Evolutionary conservation across 495 filamentous ascomycete genomes (phyloP), one percentile per base, ranked within the genome.

Genomic region (Talaromyces proteolyticus): DNA sequence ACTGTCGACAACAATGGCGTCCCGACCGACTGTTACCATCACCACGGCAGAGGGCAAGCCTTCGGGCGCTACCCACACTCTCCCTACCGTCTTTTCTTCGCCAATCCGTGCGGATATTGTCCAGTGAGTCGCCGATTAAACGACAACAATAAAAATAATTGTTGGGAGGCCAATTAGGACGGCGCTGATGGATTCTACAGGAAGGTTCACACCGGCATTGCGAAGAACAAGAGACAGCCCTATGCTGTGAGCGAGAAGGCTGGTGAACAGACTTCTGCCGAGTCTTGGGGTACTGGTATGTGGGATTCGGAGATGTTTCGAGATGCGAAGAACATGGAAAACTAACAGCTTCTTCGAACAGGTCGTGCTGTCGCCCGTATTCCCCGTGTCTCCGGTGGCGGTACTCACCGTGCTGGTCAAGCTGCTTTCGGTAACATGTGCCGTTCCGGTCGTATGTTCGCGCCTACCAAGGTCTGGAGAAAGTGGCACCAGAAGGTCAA

Each of bases 401-500:
- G 93, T 86, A 98, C 93, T 69, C 93, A 98, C 83, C 93, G 93
- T 82, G 93, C 93, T 69, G 93, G 93, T 78, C 93, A 98, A 79
- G 93, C 93, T 76, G 93, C 93, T 58, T 98, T 98, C 77, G 93
- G 93, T 86, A 98, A 98, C 86, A 84, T 87, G 90, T 98, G 93
- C 79, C 91, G 93, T 72, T 95, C 92, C 64, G 93, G 93, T 76
- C 94, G 93, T 76, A 98, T 98, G 94, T 98, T 98, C 79, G 93
- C 93, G 56, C 93, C 93, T 57, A 98, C 93, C 74, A 97, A 97
- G 85, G 88, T 96, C 78, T 98, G 93, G 93, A 81, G 93, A 67
- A 97, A 96, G 81, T 98, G 94, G 94, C 94, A 98, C 81, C 88
- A 96, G 78, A 98, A 97, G 88, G 81, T 98, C 86, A 96, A 94